Base-by-base conservation (phyloP, 2,329 filamentous ascomycete species). In the Chaetothyriales sp. region DNA sequence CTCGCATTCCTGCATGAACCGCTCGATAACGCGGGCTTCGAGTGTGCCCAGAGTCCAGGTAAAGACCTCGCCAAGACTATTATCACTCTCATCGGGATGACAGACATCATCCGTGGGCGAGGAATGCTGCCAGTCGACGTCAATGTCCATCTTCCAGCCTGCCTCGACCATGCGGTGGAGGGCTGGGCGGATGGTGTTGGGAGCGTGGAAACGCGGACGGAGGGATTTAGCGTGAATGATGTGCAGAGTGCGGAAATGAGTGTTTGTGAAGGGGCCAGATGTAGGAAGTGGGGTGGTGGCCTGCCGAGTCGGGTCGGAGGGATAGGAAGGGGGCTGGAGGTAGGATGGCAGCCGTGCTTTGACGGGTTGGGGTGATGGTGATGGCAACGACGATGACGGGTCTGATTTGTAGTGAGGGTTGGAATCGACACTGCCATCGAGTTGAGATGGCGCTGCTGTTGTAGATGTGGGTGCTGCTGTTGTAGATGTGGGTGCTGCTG, bases 91-190 rank as follows among this genome's bases (percentile, higher is more conserved):
- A 10, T 40, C 10, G 4, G 5, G 10, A 5, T 40, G 33, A 13
- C 15, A 1, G 43, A 50, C 47, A 7, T 15, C 44, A 15, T 15
- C 44, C 2, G 20, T 6, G 6, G 3, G 22, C 22, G 22, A 25
- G 22, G 22, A 25, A 5, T 13, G 19, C 19, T 46, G 8, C 22
- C 50, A 46, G 25, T 52, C 54, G n/a, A 59, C 20, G 18, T 47
- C 46, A 10, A 47, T 20, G 18, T 47, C 46, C 46, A 47, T 25
- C 10, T 15, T 40, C 33, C 33, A 40, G 19, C 54, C 56, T 25
- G 49, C 29, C 9, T 43, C 46, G 25, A 45, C 53, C 85, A 29
- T 46, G 22, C 54, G 48, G 3, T 49, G 18, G 9, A 61, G 46
- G 4, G 46, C 48, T 9, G 53, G 51, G 9, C 59, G 54, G 18